Base-by-base conservation (phyloP, 192 early-diverging fungal species). In the Backusella circina region DNA sequence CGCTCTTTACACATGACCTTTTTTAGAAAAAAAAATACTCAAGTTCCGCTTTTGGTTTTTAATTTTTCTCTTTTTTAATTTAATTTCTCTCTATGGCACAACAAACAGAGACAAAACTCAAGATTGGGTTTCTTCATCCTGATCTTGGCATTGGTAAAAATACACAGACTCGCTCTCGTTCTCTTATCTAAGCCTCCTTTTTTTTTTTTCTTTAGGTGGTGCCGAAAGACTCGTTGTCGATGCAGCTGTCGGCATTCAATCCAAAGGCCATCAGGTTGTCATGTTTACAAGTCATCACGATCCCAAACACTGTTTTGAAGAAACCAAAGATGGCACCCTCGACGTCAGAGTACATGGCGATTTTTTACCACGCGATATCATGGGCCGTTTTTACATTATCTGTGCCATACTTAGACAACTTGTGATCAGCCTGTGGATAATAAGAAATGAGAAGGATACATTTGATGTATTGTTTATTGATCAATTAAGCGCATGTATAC, bases 181-280 rank as follows among this genome's bases (percentile, higher is more conserved):
- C 28, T n/a, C 68, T n/a, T 39, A 61, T n/a, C 68, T n/a, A 37
- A 61, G 1, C 31, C 21, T 7, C 57, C 35, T 21, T 5, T 68
- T 37, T 21, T 26, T 39, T 69, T 28, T 41, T 15, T 30, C 15
- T 65, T 31, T 75, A 90, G 93, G 96, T 73, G 97, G 97, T 30
- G 97, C 97, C 5, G 97, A 99, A 81, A 88, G 97, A 21, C 87
- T 99, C 18, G 92, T 99, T 0, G 95, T 99, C 13, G 97, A 99
- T 84, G 92, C 95, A 1, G 96, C 95, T 5, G 79, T 92, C 5
- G 93, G 92, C 30, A 86, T 97, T 72, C 89, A 94, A 82, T 78
- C 86, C 28, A 85, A 82, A 31, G 97, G 97, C 15, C 95, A 99
- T 84, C 65, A 84, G 10, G 91, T 97, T 2, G 74, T 82, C 36